Conservation (phyloP, 768 basidiomycete genomes). For the Tephrocybe sp. region DNA sequence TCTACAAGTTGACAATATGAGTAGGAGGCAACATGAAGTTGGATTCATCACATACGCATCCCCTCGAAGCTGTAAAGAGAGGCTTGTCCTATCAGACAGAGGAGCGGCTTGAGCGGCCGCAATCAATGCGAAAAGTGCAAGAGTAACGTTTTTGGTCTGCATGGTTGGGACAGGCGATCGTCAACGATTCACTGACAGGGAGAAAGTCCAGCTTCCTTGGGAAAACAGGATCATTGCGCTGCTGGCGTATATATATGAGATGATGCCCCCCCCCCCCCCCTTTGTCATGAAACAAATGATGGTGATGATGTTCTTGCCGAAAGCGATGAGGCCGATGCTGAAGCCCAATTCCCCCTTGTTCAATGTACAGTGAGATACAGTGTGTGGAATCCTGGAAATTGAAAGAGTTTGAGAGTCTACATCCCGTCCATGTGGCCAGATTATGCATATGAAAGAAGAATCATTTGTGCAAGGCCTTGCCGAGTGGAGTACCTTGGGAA, state of each 20-base stretch:
- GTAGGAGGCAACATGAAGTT: background rate
- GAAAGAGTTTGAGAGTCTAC: too few relatives aligned
- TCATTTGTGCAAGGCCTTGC: too few relatives aligned
- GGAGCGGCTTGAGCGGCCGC: constrained; percentile 2
- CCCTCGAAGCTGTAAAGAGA: background rate
- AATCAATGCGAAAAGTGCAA: constrained; percentile 4
- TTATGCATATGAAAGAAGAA: too few relatives aligned
- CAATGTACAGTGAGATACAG: too few relatives aligned
- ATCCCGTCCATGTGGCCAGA: too few relatives aligned
- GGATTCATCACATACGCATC: background rate
- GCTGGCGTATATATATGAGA: background rate
- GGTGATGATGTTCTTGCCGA: background rate
- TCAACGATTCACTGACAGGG: constrained; percentile 7
- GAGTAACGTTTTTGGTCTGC: constrained; percentile 2
- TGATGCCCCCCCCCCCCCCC: too few relatives aligned
- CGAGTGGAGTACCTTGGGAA: background rate
- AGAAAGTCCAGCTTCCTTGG: constrained; percentile 13
- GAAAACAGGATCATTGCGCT: background rate
- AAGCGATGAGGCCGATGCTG: background rate
- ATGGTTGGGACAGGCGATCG: constrained; percentile 7
- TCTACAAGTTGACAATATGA: too few relatives aligned
- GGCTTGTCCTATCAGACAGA: background rate
- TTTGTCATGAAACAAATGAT: constrained; percentile 8
- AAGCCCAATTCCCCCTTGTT: background rate
- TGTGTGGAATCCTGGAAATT: too few relatives aligned